phyloP scores from a whole-genome alignment of 2,329 filamentous ascomycete genomes.

The Fusarium sp. region DNA sequence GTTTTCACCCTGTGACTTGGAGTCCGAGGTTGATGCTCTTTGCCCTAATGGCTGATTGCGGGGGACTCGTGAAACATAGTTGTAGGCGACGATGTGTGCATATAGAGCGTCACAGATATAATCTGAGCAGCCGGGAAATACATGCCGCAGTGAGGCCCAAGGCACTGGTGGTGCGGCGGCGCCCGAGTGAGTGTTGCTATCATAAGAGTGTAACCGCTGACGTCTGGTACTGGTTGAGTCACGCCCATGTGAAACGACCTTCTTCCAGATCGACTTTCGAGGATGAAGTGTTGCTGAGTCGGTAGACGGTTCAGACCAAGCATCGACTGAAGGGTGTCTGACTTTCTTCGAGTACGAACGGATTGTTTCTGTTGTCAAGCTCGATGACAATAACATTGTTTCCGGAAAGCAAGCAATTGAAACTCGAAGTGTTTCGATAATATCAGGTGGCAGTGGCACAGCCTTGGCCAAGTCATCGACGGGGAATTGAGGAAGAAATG shows the following conservation, averaged over 20 bases:
- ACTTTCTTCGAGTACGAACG: conserved; percentile 66
- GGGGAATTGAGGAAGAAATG: conserved; percentile 45
- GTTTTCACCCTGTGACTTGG: conserved; percentile 46
- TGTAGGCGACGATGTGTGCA: conserved; percentile 68
- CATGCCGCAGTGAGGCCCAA: conserved; percentile 60
- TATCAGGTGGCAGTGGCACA: conserved; percentile 63
- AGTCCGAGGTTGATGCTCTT: conserved; percentile 21
- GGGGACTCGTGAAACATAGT: conserved; percentile 61
- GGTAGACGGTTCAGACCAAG: conserved; percentile 29
- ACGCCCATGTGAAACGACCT: conserved; percentile 48
- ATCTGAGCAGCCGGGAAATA: conserved; percentile 64
- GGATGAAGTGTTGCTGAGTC: conserved; percentile 27
- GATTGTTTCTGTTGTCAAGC: conserved; percentile 67
- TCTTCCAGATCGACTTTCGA: conserved; percentile 51
- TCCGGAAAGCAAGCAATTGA: conserved; percentile 68
- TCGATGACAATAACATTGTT: conserved; percentile 67
- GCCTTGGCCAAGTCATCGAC: conserved; percentile 52
- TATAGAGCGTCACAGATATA: conserved; percentile 69
- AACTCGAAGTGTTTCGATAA: conserved; percentile 65
- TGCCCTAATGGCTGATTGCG: conserved; percentile 34
- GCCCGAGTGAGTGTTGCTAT: conserved; percentile 17
- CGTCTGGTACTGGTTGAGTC: conserved; percentile 28
- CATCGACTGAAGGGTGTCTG: conserved; percentile 52
- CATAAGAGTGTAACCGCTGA: conserved; percentile 28
- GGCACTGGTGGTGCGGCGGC: conserved; percentile 44